These are phyloP conservation scores for Leccinum solheimii DNA, from an alignment of 1,284 basidiomycete genomes.

Conservation along the genomic window DNA sequence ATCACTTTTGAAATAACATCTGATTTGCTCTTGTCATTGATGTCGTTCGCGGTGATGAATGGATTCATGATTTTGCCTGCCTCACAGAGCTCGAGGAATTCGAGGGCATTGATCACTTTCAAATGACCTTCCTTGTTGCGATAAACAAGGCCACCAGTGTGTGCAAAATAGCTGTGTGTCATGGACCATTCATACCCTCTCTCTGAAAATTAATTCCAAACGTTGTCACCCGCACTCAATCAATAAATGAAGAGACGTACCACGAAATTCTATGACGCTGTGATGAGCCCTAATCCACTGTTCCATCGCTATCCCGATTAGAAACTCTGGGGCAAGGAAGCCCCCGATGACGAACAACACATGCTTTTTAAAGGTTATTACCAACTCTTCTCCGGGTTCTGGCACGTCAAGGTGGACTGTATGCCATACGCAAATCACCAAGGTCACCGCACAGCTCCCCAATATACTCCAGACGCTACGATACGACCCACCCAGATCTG, in stretches of 20 bases:
- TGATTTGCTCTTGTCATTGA: background rate
- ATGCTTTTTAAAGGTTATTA: background rate
- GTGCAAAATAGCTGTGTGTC: background rate
- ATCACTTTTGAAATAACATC: background rate
- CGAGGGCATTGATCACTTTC: background rate
- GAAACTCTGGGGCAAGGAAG: background rate
- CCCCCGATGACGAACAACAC: background rate
- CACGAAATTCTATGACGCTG: background rate
- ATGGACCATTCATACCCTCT: background rate
- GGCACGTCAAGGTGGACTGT: background rate
- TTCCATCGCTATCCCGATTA: background rate
- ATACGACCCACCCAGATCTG: background rate
- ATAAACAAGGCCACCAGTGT: background rate
- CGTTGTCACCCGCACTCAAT: background rate
- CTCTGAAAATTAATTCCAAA: background rate
- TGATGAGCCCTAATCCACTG: background rate
- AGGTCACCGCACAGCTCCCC: background rate
- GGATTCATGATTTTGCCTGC: background rate
- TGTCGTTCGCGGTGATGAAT: background rate
- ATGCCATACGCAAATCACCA: background rate
- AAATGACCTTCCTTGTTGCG: background rate
- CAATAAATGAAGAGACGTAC: background rate
- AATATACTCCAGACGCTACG: background rate
- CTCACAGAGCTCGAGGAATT: background rate
- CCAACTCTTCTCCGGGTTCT: background rate